phyloP scores from a whole-genome alignment of 1,284 basidiomycete species.

The Takashimella koratensis region DNA sequence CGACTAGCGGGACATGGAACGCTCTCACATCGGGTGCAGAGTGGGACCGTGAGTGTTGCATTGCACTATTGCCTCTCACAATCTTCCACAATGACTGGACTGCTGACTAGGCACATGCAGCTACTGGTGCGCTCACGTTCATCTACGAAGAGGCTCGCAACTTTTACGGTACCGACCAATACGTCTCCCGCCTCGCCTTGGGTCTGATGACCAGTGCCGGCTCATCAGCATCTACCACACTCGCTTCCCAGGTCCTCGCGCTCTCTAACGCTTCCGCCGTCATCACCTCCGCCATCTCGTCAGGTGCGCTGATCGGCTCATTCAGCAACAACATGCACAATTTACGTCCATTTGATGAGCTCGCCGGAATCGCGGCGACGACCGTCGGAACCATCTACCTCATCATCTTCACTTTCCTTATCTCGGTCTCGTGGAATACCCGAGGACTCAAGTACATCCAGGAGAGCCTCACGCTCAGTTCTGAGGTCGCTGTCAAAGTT shows the following conservation, averaged over 20 bases:
- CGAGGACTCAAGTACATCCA: slow-evolving; percentile 23
- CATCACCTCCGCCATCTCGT: slow-evolving; percentile 13
- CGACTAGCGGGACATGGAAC: slow-evolving; percentile 31
- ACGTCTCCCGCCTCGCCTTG: slow-evolving; percentile 24
- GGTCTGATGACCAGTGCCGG: slow-evolving; percentile 23
- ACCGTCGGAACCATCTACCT: slow-evolving; percentile 44
- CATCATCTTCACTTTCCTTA: slow-evolving; percentile 42
- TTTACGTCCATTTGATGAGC: slow-evolving; percentile 37
- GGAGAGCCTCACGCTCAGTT: slow-evolving; percentile 25
- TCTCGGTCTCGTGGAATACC: slow-evolving; percentile 34
- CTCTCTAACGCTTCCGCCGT: slow-evolving; percentile 21
- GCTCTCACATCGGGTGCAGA: slow-evolving; percentile 27
- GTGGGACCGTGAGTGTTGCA: slow-evolving; percentile 29
- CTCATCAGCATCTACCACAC: slow-evolving; percentile 16
- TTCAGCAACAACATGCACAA: slow-evolving; percentile 36
- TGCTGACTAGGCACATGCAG: too few species aligned
- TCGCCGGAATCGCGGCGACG: slow-evolving; percentile 34
- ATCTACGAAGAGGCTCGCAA: slow-evolving; percentile 40
- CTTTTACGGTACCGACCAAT: slow-evolving; percentile 39
- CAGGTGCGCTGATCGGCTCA: slow-evolving; percentile 17
- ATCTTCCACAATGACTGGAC: too few species aligned
- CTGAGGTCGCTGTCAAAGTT: slow-evolving; percentile 33
- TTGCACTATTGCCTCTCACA: slow-evolving; percentile 28
- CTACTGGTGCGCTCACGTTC: slow-evolving; percentile 6
- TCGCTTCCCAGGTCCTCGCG: slow-evolving; percentile 22